phyloP scores from a whole-genome alignment of 805 yeast genomes.

The Candida parachauliodes region DNA sequence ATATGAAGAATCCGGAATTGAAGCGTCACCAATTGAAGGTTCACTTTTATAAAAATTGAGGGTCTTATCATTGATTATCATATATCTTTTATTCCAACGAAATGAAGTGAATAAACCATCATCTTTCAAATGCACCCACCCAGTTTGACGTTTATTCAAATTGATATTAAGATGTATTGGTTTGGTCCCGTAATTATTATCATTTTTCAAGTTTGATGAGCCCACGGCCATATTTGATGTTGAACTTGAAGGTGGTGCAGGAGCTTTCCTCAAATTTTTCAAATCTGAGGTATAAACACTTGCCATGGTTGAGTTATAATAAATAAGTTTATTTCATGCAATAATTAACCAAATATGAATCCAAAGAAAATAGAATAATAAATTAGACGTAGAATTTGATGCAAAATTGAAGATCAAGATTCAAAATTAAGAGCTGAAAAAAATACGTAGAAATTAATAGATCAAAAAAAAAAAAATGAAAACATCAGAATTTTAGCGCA shows the following conservation, averaged over 20 bases:
- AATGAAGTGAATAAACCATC: constrained; percentile 81
- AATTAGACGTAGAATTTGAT: no score
- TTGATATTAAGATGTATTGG: constrained; percentile 16
- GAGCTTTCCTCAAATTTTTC: constrained; percentile 40
- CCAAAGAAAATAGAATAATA: no score
- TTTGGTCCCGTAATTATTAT: background rate
- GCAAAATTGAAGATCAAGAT: no score
- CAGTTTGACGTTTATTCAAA: constrained; percentile 44
- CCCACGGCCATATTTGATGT: background rate
- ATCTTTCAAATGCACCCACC: constrained; percentile 91
- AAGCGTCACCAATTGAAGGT: constrained; percentile 17
- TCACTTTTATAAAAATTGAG: constrained; percentile 75
- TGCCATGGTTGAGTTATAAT: constrained; percentile 30
- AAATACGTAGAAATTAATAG: no score
- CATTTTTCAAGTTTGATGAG: background rate
- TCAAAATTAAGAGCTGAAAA: no score
- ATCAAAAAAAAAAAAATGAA: no score
- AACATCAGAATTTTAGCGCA: no score
- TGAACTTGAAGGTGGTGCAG: constrained; percentile 34
- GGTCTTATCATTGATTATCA: constrained; percentile 72
- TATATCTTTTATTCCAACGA: constrained; percentile 87
- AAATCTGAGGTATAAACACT: constrained; percentile 40
- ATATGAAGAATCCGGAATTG: constrained; percentile 32
- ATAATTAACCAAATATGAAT: no score
- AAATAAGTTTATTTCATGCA: no score